phyloP scores from a whole-genome alignment of 495 filamentous ascomycete genomes.

The Hypoxylon rickii region DNA sequence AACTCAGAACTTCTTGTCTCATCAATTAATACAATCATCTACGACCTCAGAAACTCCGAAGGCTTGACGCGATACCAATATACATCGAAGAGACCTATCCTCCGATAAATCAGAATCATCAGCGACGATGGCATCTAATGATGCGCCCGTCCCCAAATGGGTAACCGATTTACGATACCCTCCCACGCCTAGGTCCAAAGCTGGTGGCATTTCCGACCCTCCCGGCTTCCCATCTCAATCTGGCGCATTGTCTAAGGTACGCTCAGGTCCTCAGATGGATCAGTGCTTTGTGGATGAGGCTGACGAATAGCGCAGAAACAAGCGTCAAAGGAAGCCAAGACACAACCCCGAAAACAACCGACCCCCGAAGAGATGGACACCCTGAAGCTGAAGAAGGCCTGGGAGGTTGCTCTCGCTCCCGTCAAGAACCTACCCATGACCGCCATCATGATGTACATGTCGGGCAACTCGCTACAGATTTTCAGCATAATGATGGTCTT shows the following conservation, averaged over 20 bases:
- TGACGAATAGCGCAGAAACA: slow-evolving; percentile 43
- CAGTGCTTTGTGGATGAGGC: not conserved
- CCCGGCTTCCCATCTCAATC: slow-evolving; percentile 75
- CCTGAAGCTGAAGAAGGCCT: slow-evolving; percentile 96
- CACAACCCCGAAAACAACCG: slow-evolving; percentile 57
- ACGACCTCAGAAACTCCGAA: too few relatives aligned
- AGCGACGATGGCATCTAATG: slow-evolving; percentile 24
- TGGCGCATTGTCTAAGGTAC: slow-evolving; percentile 58
- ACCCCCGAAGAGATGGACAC: slow-evolving; percentile 84
- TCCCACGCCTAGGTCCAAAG: slow-evolving; percentile 60
- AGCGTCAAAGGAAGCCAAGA: slow-evolving; percentile 48
- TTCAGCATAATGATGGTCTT: slow-evolving; percentile 99
- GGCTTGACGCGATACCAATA: too few relatives aligned
- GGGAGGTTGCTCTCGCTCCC: slow-evolving; percentile 94
- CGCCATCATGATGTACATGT: slow-evolving; percentile 99
- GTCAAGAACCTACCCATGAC: slow-evolving; percentile 97
- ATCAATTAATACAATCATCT: too few relatives aligned
- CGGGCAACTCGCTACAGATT: slow-evolving; percentile 96
- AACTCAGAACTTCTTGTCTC: too few relatives aligned
- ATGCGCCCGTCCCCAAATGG: slow-evolving; percentile 67
- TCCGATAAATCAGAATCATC: not conserved
- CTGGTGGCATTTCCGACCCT: slow-evolving; percentile 74
- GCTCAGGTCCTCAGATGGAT: not conserved
- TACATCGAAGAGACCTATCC: too few relatives aligned
- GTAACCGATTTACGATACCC: slow-evolving; percentile 74